phyloP scores from a whole-genome alignment of 495 filamentous ascomycete species.

The Xylaria nigripes region DNA sequence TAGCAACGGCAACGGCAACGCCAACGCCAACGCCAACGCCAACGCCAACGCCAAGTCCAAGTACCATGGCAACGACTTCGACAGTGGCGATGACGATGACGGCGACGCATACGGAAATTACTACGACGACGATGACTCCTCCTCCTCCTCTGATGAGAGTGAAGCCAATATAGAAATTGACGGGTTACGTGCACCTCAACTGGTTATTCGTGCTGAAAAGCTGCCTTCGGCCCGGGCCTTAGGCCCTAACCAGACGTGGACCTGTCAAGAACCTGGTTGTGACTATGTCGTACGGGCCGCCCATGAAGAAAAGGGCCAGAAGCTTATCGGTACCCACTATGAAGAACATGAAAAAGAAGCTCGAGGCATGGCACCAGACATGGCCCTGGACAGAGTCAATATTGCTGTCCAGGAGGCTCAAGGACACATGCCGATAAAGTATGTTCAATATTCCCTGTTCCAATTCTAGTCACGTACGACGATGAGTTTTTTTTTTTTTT shows the following conservation, averaged over 20 bases:
- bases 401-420: conserved; percentile 45
- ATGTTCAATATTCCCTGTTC: conserved; percentile 29
- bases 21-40: background rate
- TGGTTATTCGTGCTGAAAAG: conserved; percentile 37
- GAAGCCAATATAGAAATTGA: conserved; percentile 8
- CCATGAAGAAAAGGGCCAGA: conserved; percentile 47
- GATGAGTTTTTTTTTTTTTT: background rate
- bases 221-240: conserved; percentile 38
- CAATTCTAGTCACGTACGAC: conserved; percentile 12
- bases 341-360: conserved; percentile 55
- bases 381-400: conserved; percentile 9
- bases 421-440: conserved; percentile 52
- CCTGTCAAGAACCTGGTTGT: conserved; percentile 62
- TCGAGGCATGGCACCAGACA: conserved; percentile 50
- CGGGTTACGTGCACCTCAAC: conserved; percentile 16
- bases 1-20: conserved; percentile 32
- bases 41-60: too few species aligned
- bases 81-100: conserved; percentile 31
- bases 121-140: too few species aligned
- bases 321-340: conserved; percentile 56
- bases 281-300: conserved; percentile 52
- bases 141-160: background rate
- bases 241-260: conserved; percentile 58
- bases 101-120: conserved; percentile 34
- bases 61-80: background rate